These are phyloP conservation scores for Smittium mucronatum DNA, from an alignment of 371 early-diverging fungal species.

Conservation along the genomic window DNA sequence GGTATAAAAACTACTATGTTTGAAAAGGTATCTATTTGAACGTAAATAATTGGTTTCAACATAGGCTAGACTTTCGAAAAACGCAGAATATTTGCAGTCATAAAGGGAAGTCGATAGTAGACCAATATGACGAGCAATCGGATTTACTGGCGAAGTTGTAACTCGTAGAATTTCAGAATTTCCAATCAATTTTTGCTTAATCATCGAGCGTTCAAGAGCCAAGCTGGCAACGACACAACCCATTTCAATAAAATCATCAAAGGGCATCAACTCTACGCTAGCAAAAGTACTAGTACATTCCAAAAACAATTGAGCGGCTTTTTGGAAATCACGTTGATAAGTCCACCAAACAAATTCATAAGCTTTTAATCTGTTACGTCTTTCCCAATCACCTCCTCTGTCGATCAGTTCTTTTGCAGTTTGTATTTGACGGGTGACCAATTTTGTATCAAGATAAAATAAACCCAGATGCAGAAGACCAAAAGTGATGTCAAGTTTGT, in stretches of 20 bases:
- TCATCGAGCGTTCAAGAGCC: constrained; percentile 78
- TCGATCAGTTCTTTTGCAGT: constrained; percentile 64
- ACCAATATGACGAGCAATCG: constrained; percentile 50
- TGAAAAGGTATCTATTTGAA: constrained; percentile 51
- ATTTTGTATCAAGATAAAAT: constrained; percentile 70
- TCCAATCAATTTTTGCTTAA: constrained; percentile 89
- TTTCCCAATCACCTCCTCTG: constrained; percentile 99
- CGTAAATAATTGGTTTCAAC: constrained; percentile 55
- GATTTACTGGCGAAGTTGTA: neutral
- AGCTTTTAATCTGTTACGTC: constrained; percentile 97
- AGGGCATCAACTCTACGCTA: constrained; percentile 92
- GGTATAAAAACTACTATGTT: constrained; percentile 81
- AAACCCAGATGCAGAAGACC: constrained; percentile 86
- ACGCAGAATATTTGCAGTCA: constrained; percentile 84
- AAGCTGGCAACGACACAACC: constrained; percentile 81
- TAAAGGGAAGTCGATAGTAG: constrained; percentile 79
- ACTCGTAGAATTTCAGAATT: constrained; percentile 96
- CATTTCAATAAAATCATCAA: constrained; percentile 93
- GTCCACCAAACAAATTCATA: constrained; percentile 91
- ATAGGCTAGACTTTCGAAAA: constrained; percentile 61
- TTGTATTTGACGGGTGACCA: constrained; percentile 48
- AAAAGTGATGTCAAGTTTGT: constrained; percentile 85
- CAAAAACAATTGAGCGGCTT: constrained; percentile 75
- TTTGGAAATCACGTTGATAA: constrained; percentile 90
- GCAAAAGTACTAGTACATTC: constrained; percentile 96